phyloP scores from a whole-genome alignment of 164 flowering plant genomes.

The Houttuynia cordata region DNA sequence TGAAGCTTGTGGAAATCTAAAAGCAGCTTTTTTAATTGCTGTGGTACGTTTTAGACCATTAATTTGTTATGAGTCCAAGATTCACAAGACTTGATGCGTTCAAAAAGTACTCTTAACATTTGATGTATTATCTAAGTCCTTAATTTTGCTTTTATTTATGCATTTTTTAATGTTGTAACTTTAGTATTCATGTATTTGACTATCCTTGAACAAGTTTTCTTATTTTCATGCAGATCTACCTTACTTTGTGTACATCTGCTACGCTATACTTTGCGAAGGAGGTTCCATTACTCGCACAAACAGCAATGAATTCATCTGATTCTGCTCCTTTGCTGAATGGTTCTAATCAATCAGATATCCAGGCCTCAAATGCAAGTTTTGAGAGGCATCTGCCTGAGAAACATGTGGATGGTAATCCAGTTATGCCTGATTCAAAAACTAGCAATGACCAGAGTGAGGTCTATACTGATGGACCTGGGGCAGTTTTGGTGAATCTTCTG shows the following conservation, averaged over 20 bases:
- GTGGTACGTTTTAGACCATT: constrained; percentile 47
- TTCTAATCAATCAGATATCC: constrained; percentile 22
- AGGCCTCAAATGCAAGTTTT: constrained; percentile 23
- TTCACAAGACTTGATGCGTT: no score
- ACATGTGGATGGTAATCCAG: constrained; percentile 12
- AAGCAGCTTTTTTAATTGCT: constrained; percentile 92
- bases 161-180: no score
- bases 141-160: no score
- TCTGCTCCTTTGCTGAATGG: constrained; percentile 71
- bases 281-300: constrained; percentile 39
- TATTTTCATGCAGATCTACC: constrained; percentile 49
- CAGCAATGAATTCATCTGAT: constrained; percentile 42
- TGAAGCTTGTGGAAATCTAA: constrained; percentile 93
- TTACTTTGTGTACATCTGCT: constrained; percentile 69
- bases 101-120: no score
- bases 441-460: constrained; percentile 32
- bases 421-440: constrained; percentile 14
- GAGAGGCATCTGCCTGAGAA: constrained; percentile 11
- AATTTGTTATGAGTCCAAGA: background rate
- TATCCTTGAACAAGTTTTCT: background rate
- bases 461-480: constrained; percentile 74
- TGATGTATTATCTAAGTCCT: no score
- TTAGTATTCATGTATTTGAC: no score
- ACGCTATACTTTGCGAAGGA: constrained; percentile 85
- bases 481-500: constrained; percentile 79